Evolutionary conservation across 1,284 basidiomycete genomes (phyloP).

Genomic region (Pseudozyma tsukubaensis): DNA sequence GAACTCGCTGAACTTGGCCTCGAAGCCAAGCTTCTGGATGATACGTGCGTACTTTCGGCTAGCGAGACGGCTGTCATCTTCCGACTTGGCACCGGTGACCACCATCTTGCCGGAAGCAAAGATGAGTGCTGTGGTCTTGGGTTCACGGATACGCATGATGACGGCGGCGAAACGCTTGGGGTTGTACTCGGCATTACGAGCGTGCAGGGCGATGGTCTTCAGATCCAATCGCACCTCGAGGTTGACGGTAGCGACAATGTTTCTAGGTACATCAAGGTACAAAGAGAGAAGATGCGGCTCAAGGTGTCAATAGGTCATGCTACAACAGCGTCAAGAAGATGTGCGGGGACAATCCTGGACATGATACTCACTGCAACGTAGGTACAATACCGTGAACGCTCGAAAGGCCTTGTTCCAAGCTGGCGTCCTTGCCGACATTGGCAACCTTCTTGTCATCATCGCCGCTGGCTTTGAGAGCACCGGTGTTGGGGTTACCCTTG

Average conservation of each 20-base stretch:
- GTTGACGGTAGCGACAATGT: constrained; percentile 99
- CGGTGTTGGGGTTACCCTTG: constrained; percentile 26
- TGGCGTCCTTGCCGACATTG: constrained; percentile 37
- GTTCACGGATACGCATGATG: constrained; percentile 99
- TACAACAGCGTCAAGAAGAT: constrained; percentile 6
- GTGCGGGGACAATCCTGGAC: background rate
- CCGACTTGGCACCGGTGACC: constrained; percentile 98
- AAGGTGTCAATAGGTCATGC: constrained; percentile 25
- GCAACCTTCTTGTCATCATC: constrained; percentile 45
- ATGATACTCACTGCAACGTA: constrained; percentile 69
- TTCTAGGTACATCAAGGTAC: constrained; percentile 71
- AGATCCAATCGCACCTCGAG: constrained; percentile 95
- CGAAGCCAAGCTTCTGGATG: constrained; percentile 99
- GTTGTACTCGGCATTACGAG: constrained; percentile 98
- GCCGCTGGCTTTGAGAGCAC: constrained; percentile 37
- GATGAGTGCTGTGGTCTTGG: constrained; percentile 98
- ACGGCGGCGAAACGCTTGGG: constrained; percentile 99
- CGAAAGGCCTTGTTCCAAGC: constrained; percentile 60
- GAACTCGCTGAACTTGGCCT: constrained; percentile 99
- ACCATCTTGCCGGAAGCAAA: constrained; percentile 99
- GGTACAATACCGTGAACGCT: constrained; percentile 69
- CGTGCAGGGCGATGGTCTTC: constrained; percentile 98
- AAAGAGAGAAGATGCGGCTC: constrained; percentile 5
- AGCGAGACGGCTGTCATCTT: constrained; percentile 95
- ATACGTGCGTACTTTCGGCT: constrained; percentile 99